These are phyloP conservation scores for Wickerhamomyces sp. DNA, from an alignment of 1,139 yeast species.

Conservation along the genomic window DNA sequence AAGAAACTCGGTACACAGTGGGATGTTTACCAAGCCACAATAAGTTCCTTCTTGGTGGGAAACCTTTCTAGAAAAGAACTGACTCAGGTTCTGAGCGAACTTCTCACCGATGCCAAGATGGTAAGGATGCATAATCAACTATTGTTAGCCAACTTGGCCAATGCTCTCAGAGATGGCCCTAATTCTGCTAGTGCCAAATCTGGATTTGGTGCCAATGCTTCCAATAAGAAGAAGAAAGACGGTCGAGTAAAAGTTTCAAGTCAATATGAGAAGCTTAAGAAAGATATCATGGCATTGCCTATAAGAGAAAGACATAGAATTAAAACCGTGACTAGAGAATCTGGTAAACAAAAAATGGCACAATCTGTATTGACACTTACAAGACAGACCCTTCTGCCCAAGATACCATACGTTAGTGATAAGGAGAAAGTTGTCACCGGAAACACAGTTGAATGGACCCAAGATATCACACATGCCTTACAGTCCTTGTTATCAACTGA, in stretches of 20 bases:
- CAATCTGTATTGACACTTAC: conserved; percentile 77
- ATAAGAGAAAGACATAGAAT: conserved; percentile 80
- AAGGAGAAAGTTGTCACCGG: conserved; percentile 31
- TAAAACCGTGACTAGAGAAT: conserved; percentile 74
- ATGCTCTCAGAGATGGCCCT: conserved; percentile 67
- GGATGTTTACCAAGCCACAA: conserved; percentile 80
- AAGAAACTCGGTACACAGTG: conserved; percentile 67
- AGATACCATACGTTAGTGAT: conserved; percentile 62
- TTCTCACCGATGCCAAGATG: conserved; percentile 45
- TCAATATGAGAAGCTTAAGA: conserved; percentile 81
- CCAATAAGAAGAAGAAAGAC: conserved; percentile 40
- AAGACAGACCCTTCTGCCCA: conserved; percentile 80
- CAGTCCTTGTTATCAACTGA: conserved; percentile 81
- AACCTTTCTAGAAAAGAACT: conserved; percentile 75
- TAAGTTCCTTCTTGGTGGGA: conserved; percentile 74
- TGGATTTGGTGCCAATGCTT: conserved; percentile 55
- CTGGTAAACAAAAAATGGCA: conserved; percentile 72
- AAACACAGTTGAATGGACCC: conserved; percentile 80
- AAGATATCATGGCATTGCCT: conserved; percentile 83
- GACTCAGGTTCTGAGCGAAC: conserved; percentile 46
- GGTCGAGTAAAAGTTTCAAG: conserved; percentile 37
- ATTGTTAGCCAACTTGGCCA: conserved; percentile 75
- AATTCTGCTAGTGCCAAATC: conserved; percentile 42
- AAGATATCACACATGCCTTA: conserved; percentile 86
- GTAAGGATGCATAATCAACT: conserved; percentile 73